Base-by-base conservation (phyloP, 257 asterid species). In the Ballota nigra region DNA sequence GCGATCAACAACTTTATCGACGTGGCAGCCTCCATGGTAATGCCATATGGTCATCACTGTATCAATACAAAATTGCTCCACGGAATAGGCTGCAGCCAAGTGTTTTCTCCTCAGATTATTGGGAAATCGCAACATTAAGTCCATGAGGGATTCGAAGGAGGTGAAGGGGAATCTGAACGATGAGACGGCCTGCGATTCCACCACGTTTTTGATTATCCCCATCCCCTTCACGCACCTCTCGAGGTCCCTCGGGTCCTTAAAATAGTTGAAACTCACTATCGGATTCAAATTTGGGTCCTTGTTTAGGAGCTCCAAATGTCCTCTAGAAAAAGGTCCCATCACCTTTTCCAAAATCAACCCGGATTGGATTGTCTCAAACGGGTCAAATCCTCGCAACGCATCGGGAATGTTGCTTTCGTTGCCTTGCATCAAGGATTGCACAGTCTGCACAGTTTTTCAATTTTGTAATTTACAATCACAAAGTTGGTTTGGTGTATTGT, bases 41-140 rank as follows among this genome's bases (percentile, higher is more conserved):
- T 92, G 98, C 97, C 97, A 92, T n/a, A 92, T 84, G 20, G 95
- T 90, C 90, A 88, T 84, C 33, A 90, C 96, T 1, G 97, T 89
- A 71, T 90, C 97, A 2, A 67, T 72, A 23, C 98, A 92, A n/a
- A 72, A 92, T 53, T 88, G 95, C 72, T 87, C 92, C 81, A 82
- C 7, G 0, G 92, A 84, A 72, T 84, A 55, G 8, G 85, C 64
- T 10, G 90, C 69, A 0, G 84, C 52, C 22, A 83, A 3, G 57
- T 87, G 94, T 68, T 66, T 87, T 1, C 69, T 72, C 60, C 97
- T 74, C 57, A 90, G 66, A 68, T 88, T 90, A n/a, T 75, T 34
- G 0, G 95, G 96, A 6, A 85, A 38, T 0, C 87, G 28, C 38
- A 86, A 2, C 86, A 79, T 80, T 3, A 83, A 29, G 58, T 75